phyloP scores from a whole-genome alignment of 1,284 basidiomycete species.

The Ustilago lituana region DNA sequence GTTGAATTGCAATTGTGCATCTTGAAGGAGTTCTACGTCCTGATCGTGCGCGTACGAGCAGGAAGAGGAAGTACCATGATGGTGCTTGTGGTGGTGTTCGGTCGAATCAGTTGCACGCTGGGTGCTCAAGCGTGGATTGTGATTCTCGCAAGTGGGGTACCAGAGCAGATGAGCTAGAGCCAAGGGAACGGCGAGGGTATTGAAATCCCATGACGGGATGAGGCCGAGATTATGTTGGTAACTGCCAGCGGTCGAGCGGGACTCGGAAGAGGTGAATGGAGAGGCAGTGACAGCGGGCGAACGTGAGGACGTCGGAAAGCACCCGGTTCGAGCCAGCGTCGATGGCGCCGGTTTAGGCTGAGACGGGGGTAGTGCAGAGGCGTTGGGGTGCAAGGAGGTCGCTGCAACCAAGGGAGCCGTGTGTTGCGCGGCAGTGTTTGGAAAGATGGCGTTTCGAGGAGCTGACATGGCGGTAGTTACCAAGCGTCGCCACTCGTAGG shows the following conservation, averaged over 20 bases:
- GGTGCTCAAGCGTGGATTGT: neutral
- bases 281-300: neutral
- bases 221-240: neutral
- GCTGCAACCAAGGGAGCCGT: too few relatives aligned
- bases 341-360: neutral
- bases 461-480: too few relatives aligned
- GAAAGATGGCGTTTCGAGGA: too few relatives aligned
- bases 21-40: too few relatives aligned
- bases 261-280: too few relatives aligned
- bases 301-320: constrained; percentile 26
- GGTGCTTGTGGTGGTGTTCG: neutral
- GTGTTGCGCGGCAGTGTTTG: too few relatives aligned
- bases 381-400: too few relatives aligned
- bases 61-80: neutral
- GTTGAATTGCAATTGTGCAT: too few relatives aligned
- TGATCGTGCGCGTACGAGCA: neutral
- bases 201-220: neutral
- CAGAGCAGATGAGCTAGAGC: constrained; percentile 3
- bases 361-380: neutral
- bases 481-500: too few relatives aligned
- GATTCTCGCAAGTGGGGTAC: neutral
- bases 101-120: neutral
- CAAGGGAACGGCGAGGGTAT: constrained; percentile 1
- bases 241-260: too few relatives aligned
- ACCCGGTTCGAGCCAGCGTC: neutral